Percentiles rank a stretch among this genome's conserved stretches.
phyloP scores from a whole-genome alignment of 2,329 filamentous ascomycete genomes.

The Diplodia seriata region DNA sequence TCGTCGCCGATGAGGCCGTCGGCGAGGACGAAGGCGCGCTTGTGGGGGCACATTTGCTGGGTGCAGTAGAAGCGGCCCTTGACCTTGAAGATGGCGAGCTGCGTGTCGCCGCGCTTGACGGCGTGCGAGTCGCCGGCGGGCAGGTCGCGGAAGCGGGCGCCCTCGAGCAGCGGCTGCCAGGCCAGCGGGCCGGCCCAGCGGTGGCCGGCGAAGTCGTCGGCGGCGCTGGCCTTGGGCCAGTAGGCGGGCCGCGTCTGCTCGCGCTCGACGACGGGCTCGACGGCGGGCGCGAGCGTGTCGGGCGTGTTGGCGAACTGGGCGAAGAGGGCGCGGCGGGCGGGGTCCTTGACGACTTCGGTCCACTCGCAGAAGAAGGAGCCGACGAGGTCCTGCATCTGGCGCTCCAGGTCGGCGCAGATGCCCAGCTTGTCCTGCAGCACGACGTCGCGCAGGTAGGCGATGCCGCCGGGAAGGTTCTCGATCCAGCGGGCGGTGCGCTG shows the following conservation, averaged over 20 bases:
- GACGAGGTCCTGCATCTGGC: constrained; percentile 86
- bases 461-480: constrained; percentile 81
- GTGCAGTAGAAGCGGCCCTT: constrained; percentile 81
- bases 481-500: constrained; percentile 90
- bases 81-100: constrained; percentile 86
- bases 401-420: constrained; percentile 82
- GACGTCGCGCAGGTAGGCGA: constrained; percentile 82
- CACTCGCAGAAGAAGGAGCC: constrained; percentile 89
- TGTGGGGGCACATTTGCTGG: constrained; percentile 95
- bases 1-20: constrained; percentile 83
- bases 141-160: constrained; percentile 70
- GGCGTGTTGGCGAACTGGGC: constrained; percentile 82
- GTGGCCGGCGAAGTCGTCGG: constrained; percentile 74
- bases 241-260: constrained; percentile 75
- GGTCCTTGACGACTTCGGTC: constrained; percentile 79
- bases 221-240: constrained; percentile 74
- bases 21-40: constrained; percentile 85
- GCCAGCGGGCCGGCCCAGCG: constrained; percentile 67
- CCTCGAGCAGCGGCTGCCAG: constrained; percentile 82
- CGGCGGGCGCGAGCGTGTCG: constrained; percentile 68
- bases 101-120: constrained; percentile 86
- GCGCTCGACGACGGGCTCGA: constrained; percentile 76
- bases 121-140: constrained; percentile 77
- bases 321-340: constrained; percentile 73
- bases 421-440: constrained; percentile 85